A percentile compares a stretch with the other conserved stretches of the same genome.
Conservation (phyloP, 768 basidiomycete genomes). For the Boletellus ananiceps region DNA sequence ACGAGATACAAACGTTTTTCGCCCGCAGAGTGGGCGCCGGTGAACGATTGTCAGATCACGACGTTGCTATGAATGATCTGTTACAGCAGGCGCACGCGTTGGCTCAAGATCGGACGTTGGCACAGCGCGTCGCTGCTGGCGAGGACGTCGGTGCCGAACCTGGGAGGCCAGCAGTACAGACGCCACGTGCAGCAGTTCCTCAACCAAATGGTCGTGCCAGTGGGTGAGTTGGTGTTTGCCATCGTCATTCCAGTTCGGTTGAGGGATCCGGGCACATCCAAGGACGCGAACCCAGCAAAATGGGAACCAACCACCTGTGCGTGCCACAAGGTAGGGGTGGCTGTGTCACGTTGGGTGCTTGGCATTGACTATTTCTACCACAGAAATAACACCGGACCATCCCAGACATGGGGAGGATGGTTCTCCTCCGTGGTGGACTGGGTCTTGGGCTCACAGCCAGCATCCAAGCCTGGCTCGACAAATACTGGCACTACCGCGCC, state of each 20-base stretch:
- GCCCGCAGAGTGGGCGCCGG: slow-evolving; percentile 3
- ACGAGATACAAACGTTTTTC: slow-evolving; percentile 15
- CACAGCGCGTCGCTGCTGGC: slow-evolving; percentile 13
- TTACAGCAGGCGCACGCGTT: slow-evolving; percentile 22
- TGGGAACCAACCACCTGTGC: background rate
- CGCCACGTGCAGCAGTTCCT: background rate
- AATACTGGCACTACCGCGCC: background rate
- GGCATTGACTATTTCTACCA: background rate
- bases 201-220: background rate
- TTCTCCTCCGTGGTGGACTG: slow-evolving; percentile 11
- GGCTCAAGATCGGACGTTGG: slow-evolving; percentile 21
- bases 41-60: slow-evolving; percentile 17
- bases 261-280: background rate
- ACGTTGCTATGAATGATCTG: slow-evolving; percentile 23
- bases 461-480: background rate
- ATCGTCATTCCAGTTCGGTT: background rate
- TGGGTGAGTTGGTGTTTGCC: background rate
- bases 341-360: background rate
- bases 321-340: slow-evolving; percentile 8
- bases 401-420: slow-evolving; percentile 21
- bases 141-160: slow-evolving; percentile 1
- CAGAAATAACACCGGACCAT: background rate
- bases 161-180: background rate
- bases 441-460: background rate
- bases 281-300: slow-evolving; percentile 5